These are phyloP conservation scores for Chlamydomonas applanata DNA, from an alignment of 139 green algal species.

Conservation along the genomic window DNA sequence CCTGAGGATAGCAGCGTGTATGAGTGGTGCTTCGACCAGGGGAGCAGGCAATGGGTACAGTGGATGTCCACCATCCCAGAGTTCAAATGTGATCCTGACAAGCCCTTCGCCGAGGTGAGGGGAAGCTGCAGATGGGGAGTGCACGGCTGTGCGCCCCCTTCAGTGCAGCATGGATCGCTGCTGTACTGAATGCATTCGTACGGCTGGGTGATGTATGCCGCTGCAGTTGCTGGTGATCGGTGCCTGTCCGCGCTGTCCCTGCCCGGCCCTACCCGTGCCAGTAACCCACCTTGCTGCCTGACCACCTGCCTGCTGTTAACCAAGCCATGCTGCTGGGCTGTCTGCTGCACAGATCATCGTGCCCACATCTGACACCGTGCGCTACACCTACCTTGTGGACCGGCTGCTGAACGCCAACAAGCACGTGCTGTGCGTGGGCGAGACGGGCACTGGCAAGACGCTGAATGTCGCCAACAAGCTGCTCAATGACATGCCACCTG, in stretches of 20 bases:
- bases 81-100: slow-evolving; percentile 69
- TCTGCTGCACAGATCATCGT: slow-evolving; percentile 63
- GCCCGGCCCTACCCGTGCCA: no score
- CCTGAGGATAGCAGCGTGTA: slow-evolving; percentile 42
- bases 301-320: no score
- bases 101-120: slow-evolving; percentile 47
- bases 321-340: no score
- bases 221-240: background rate
- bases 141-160: no score
- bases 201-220: no score
- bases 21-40: slow-evolving; percentile 66
- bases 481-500: slow-evolving; percentile 55
- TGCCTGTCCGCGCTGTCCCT: no score
- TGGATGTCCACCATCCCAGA: slow-evolving; percentile 75
- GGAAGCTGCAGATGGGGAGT: background rate
- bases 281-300: no score
- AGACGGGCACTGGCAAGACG: slow-evolving; percentile 86
- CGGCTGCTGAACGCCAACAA: slow-evolving; percentile 48
- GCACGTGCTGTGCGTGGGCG: slow-evolving; percentile 79
- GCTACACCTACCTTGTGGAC: slow-evolving; percentile 76
- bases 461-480: slow-evolving; percentile 73
- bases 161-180: no score
- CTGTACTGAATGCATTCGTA: no score
- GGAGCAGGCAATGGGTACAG: slow-evolving; percentile 52
- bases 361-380: slow-evolving; percentile 72